Conservation (phyloP, 768 basidiomycete genomes). For the Coprinopsis strossmayeri region DNA sequence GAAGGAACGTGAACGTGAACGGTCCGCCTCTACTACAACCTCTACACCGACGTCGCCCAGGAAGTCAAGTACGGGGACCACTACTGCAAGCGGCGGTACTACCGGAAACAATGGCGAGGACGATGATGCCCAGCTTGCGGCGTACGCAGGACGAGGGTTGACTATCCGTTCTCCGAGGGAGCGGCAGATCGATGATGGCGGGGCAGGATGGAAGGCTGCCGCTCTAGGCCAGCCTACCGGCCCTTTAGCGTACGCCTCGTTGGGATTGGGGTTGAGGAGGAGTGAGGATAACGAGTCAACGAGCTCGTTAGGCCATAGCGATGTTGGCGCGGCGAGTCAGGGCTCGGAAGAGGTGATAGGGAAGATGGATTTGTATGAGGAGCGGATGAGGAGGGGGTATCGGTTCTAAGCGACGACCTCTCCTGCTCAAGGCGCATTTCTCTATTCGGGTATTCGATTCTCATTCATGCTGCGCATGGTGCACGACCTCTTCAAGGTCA, state of each 20-base stretch:
- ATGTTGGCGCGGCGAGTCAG: constrained; percentile 21
- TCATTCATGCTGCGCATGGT: no score
- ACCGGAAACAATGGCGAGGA: background rate
- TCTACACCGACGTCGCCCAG: background rate
- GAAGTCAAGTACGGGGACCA: background rate
- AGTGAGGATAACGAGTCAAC: constrained; percentile 14
- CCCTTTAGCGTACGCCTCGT: constrained; percentile 11
- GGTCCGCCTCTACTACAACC: background rate
- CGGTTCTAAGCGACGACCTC: no score
- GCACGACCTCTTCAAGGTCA: no score
- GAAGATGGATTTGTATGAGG: constrained; percentile 33
- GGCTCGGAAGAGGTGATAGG: constrained; percentile 53
- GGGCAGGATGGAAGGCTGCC: background rate
- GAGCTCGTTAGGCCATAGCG: constrained; percentile 20
- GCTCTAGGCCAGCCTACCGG: no score
- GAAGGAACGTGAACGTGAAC: constrained; percentile 2
- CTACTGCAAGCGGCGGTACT: background rate
- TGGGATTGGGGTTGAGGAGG: constrained; percentile 17
- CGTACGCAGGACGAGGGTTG: background rate
- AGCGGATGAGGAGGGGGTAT: constrained; percentile 3
- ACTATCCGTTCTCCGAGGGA: background rate
- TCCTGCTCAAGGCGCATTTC: no score
- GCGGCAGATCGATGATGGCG: background rate
- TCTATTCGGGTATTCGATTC: no score
- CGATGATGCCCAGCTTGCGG: background rate